Evolutionary conservation across 1,284 basidiomycete genomes (phyloP).

Genomic region (Malassezia arunalokei): DNA sequence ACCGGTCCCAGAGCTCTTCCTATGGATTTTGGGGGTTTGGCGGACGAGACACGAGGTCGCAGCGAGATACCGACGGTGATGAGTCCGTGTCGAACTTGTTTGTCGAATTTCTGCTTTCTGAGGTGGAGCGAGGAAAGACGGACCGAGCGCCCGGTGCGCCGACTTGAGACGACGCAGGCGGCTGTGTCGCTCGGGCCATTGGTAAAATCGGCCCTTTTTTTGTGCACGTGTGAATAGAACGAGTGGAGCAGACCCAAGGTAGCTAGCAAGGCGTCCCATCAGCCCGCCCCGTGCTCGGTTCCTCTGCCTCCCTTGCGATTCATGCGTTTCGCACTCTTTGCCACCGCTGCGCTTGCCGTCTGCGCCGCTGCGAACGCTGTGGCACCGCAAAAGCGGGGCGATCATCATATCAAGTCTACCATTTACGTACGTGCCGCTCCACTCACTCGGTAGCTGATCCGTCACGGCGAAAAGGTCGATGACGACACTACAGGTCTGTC

Average conservation of each 20-base stretch:
- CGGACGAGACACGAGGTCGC: neutral
- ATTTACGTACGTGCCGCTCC: neutral
- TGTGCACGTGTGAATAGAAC: too few species aligned
- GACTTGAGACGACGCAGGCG: too few species aligned
- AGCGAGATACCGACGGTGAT: neutral
- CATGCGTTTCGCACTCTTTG: too few species aligned
- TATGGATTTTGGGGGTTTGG: slow-evolving; percentile 9
- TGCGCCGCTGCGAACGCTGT: neutral
- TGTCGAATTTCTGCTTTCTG: slow-evolving; percentile 41
- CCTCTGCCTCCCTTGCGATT: too few species aligned
- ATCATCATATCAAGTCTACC: neutral
- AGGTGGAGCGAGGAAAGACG: slow-evolving; percentile 26
- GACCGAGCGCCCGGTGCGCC: neutral
- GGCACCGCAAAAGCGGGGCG: neutral
- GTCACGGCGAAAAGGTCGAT: slow-evolving; percentile 16
- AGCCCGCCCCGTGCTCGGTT: too few species aligned
- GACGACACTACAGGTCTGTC: slow-evolving; percentile 12
- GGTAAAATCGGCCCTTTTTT: too few species aligned
- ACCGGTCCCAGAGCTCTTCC: neutral
- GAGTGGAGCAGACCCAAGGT: too few species aligned
- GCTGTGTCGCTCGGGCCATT: too few species aligned
- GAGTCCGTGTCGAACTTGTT: slow-evolving; percentile 41
- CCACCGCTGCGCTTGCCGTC: neutral
- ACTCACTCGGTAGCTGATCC: slow-evolving; percentile 6
- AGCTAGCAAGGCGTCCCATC: too few species aligned